Base-by-base conservation (phyloP, 2,329 filamentous ascomycete genomes). In the Botrytis sinoallii region DNA sequence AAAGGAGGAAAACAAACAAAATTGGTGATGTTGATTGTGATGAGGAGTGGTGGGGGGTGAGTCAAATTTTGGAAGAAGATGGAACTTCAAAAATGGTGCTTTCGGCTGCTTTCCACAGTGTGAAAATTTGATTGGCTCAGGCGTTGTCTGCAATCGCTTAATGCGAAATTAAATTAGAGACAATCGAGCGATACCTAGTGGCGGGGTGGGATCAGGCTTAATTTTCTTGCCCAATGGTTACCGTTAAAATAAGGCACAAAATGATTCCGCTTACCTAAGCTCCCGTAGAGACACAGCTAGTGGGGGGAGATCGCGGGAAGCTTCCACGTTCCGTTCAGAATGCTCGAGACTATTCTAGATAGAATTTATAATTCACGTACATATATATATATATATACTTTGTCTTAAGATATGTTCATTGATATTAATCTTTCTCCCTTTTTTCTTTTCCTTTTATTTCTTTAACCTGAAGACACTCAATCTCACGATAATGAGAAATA, bases 401-500 rank as follows among this genome's bases (percentile, higher is more conserved):
- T 20, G 10, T 32, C 46, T 59, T 20, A 40, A 25, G 22, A 65
- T 32, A 40, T 71, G 46, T 32, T 16, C 6, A 55, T 22, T 57
- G 14, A 18, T 18, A 9, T 2, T 32, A 10, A 25, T 40, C 48
- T 42, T 46, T 22, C 44, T 20, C 4, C 4, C 18, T n/a, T 9
- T 22, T 44, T 22, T 22, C 4, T 7, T 7, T 71, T 25, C n/a
- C 14, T n/a, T 42, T 66, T 18, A 18, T 25, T 44, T 40, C 16
- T 35, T 35, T 57, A 3, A 22, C 29, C n/a, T 22, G 18, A 38
- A 29, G 4, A 48, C 25, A 16, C 6, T 57, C 3, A 22, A 22
- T 22, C 44, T 44, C 25, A 44, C 60, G 66, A 76, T 59, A 73
- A 68, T 66, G 73, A 65, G 68, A 48, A 77, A 73, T 69, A 80